Evolutionary conservation across 1,139 yeast genomes (phyloP), one percentile per base, ranked within the genome.

Genomic region (Diutina rugosa): DNA sequence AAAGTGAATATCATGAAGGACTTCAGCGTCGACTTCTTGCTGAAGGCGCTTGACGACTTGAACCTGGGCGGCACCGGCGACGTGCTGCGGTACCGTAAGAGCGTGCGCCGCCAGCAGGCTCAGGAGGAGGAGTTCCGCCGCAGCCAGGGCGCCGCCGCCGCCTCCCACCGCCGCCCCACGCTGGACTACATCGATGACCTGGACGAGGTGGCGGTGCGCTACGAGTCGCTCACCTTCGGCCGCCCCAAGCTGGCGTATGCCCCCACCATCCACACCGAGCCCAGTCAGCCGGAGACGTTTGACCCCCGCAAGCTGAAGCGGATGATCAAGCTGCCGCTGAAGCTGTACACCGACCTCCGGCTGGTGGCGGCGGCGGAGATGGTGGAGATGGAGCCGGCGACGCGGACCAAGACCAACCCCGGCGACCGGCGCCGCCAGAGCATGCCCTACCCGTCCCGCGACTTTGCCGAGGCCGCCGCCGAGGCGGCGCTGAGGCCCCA

Each of bases 41-140:
- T 84, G 69, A 64, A 84, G 75, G 72, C 90, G 70, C 57, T 87
- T 56, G 88, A 84, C 63, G 85, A 83, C 61, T 74, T 87, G 63
- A 84, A 84, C 63, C 70, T 79, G 3, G 85, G 85, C n/a, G 85
- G 86, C 0, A 74, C 81, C 61, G 85, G 86, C 12, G 84, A 80
- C 62, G 73, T 80, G 29, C 72, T 68, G 56, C 73, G 69, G 59
- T 77, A 69, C 63, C 67, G 80, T 60, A 65, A 70, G 59, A 72
- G 79, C 2, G 72, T 74, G 4, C 65, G 79, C n/a, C 53, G 45
- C 29, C 53, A 32, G 18, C 44, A 30, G 14, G 45, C 44, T 4
- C 28, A 49, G 18, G 53, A n/a, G 10, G 53, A 47, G 29, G 38
- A 47, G 21, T 29, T 47, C n/a, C n/a, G 38, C 12, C 51, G 35